A percentile compares a stretch with the other conserved stretches of the same genome.
Evolutionary conservation across 1,284 basidiomycete species (phyloP).

Genomic region (Cystobasidium slooffiae): DNA sequence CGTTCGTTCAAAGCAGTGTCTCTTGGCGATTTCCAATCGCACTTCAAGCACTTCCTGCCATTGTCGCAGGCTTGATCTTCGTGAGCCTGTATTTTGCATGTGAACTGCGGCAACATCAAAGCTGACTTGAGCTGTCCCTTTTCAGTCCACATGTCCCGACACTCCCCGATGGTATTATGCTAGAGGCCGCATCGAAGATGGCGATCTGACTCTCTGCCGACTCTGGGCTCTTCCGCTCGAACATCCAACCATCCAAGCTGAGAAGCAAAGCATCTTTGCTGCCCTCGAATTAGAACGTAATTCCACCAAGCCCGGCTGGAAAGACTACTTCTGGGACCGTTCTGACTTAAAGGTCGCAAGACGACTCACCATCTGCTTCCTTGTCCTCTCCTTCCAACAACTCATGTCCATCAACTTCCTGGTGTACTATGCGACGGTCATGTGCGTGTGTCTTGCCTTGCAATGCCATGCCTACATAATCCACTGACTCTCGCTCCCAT

Average conservation of each 20-base stretch:
- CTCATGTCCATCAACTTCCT: conserved; percentile 39
- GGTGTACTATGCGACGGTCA: conserved; percentile 1
- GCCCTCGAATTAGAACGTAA: conserved; percentile 34
- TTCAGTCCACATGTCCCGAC: conserved; percentile 30
- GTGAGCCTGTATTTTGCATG: conserved; percentile 14
- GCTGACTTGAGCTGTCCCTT: not conserved
- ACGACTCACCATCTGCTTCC: conserved; percentile 32
- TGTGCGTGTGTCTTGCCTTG: not conserved
- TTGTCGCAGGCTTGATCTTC: conserved; percentile 20
- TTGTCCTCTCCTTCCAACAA: conserved; percentile 28
- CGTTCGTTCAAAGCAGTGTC: conserved; percentile 20
- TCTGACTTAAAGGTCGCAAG: conserved; percentile 35
- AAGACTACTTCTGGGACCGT: conserved; percentile 30
- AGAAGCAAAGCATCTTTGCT: conserved; percentile 37
- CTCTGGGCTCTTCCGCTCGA: conserved; percentile 9
- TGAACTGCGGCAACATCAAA: not conserved
- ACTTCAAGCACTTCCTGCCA: conserved; percentile 26
- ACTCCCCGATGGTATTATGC: conserved; percentile 42
- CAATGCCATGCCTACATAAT: not conserved
- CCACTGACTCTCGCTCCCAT: conserved; percentile 5
- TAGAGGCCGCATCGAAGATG: conserved; percentile 13
- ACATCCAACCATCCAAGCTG: conserved; percentile 16
- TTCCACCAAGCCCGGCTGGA: conserved; percentile 12
- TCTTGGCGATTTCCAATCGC: conserved; percentile 39
- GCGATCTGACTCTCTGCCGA: conserved; percentile 20